These are phyloP conservation scores for Boletus hoseneyae DNA, from an alignment of 1,284 basidiomycete genomes.

Conservation along the genomic window DNA sequence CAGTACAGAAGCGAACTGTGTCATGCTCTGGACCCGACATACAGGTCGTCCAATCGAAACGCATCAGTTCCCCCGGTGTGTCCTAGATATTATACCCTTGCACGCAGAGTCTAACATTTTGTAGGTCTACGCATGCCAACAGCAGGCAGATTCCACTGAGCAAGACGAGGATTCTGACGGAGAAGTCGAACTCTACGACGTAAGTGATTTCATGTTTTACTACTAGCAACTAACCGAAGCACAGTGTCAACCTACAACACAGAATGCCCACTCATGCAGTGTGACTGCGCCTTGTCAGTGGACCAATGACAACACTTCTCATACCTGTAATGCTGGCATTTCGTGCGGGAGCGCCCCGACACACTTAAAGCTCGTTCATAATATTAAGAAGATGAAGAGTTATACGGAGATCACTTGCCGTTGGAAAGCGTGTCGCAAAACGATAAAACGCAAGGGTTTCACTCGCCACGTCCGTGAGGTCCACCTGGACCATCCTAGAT, in stretches of 20 bases:
- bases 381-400: neutral
- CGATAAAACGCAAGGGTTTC: neutral
- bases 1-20: conserved; percentile 6
- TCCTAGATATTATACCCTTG: neutral
- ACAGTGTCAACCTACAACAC: neutral
- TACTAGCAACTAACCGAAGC: neutral
- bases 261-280: conserved; percentile 6
- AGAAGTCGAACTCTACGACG: too few relatives aligned
- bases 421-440: conserved; percentile 2
- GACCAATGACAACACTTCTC: neutral
- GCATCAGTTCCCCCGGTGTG: neutral
- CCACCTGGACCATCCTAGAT: conserved; percentile 11
- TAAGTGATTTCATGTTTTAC: too few relatives aligned
- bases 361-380: neutral
- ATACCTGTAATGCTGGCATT: neutral
- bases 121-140: too few relatives aligned
- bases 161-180: too few relatives aligned
- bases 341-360: neutral
- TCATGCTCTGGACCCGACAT: neutral
- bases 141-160: too few relatives aligned
- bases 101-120: too few relatives aligned
- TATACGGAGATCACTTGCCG: accelerated
- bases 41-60: too few relatives aligned
- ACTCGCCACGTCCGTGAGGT: conserved; percentile 1
- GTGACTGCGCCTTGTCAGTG: neutral